These are phyloP conservation scores for Maudiozyma humilis DNA, from an alignment of 1,139 yeast genomes.

Conservation along the genomic window DNA sequence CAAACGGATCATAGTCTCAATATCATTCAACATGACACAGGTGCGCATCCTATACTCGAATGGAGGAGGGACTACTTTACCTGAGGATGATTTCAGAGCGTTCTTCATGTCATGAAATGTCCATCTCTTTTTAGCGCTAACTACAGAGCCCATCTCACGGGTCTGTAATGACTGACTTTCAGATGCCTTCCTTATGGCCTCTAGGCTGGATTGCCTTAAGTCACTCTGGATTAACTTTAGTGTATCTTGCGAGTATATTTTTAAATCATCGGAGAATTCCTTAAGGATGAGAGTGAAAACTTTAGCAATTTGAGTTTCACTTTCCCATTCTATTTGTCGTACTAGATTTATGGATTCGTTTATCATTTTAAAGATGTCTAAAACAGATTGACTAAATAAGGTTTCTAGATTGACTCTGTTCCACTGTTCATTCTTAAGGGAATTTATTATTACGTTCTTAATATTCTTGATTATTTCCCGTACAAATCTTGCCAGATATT, in stretches of 20 bases:
- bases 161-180: conserved; percentile 26
- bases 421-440: conserved; percentile 48
- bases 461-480: conserved; percentile 4
- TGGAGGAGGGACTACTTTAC: conserved; percentile 42
- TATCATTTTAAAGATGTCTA: conserved; percentile 59
- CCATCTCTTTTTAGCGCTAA: conserved; percentile 20
- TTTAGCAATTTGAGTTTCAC: conserved; percentile 52
- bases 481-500: conserved; percentile 37
- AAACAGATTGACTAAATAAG: conserved; percentile 48
- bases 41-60: conserved; percentile 56
- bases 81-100: conserved; percentile 34
- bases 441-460: conserved; percentile 1
- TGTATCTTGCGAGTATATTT: conserved; percentile 44
- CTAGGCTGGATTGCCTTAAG: conserved; percentile 20
- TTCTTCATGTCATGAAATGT: conserved; percentile 44
- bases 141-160: conserved; percentile 24
- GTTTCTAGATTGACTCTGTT: conserved; percentile 42
- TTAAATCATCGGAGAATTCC: conserved; percentile 53
- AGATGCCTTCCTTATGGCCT: conserved; percentile 7
- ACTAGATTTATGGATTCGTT: conserved; percentile 50
- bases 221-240: conserved; percentile 45
- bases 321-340: conserved; percentile 52
- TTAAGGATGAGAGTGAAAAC: conserved; percentile 51
- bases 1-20: conserved; percentile 53
- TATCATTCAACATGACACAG: conserved; percentile 68